A percentile compares a stretch with the other conserved stretches of the same genome.
Conservation (phyloP, 1,284 basidiomycete genomes). For the Pterula multifida region DNA sequence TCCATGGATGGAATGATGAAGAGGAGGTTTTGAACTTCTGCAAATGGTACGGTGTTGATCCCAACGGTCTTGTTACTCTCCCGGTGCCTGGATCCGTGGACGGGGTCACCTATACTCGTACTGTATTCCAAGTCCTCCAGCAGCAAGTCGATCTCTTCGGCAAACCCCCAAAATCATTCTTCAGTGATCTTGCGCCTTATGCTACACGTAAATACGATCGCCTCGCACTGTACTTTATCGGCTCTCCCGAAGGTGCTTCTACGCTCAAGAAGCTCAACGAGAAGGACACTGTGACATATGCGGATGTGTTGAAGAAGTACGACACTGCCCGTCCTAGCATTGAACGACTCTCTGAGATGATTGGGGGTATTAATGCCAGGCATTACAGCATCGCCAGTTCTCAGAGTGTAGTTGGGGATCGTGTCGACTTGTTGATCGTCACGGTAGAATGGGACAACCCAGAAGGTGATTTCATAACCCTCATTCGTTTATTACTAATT, state of each 20-base stretch:
- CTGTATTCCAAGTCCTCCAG: constrained; percentile 91
- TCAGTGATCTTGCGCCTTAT: constrained; percentile 74
- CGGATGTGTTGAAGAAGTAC: constrained; percentile 78
- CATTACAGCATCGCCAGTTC: constrained; percentile 98
- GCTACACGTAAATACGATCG: constrained; percentile 68
- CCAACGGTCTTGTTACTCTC: constrained; percentile 73
- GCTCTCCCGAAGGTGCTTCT: constrained; percentile 80
- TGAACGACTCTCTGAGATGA: constrained; percentile 75
- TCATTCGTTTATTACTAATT: constrained; percentile 2
- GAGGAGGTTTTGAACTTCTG: constrained; percentile 86
- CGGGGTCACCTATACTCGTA: constrained; percentile 66
- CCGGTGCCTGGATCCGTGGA: constrained; percentile 55
- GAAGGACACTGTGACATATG: constrained; percentile 92
- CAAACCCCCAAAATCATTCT: constrained; percentile 93
- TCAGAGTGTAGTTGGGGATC: constrained; percentile 89
- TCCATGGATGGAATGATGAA: constrained; percentile 97
- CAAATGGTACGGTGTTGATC: constrained; percentile 82
- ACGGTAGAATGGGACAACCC: constrained; percentile 92
- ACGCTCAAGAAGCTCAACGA: constrained; percentile 95
- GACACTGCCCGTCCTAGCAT: constrained; percentile 71
- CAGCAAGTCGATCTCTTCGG: constrained; percentile 97
- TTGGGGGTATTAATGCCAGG: constrained; percentile 92
- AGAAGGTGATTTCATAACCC: constrained; percentile 48
- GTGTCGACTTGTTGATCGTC: constrained; percentile 90
- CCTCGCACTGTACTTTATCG: constrained; percentile 85